phyloP scores from a whole-genome alignment of 2,329 filamentous ascomycete species.

The Ceratocystis variospora region DNA sequence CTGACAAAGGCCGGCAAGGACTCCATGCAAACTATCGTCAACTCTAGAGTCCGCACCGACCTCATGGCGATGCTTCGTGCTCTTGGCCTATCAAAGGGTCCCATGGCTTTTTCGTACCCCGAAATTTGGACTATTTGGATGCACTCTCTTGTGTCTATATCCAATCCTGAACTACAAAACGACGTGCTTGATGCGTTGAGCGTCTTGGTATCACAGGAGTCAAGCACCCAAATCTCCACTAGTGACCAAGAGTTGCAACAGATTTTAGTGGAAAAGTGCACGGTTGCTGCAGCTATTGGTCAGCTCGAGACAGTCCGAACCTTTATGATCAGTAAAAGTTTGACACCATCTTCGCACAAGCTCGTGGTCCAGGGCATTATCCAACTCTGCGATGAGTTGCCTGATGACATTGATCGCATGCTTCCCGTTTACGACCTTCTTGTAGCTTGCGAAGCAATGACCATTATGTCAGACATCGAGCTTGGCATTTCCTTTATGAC shows the following conservation, averaged over 20 bases:
- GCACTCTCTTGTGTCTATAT: constrained; percentile 28
- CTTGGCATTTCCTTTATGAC: not conserved
- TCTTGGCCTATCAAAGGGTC: constrained; percentile 30
- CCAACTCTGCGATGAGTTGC: not conserved
- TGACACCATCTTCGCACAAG: not conserved
- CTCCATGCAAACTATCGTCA: constrained; percentile 31
- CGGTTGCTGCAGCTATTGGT: constrained; percentile 28
- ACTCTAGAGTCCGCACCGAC: constrained; percentile 53
- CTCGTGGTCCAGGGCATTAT: not conserved
- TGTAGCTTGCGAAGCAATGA: not conserved
- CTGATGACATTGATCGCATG: not conserved
- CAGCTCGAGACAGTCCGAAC: constrained; percentile 17
- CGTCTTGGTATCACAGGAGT: constrained; percentile 35
- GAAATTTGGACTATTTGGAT: constrained; percentile 35
- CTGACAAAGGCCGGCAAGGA: constrained; percentile 12
- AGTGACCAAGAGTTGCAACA: constrained; percentile 33
- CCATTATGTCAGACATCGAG: not conserved
- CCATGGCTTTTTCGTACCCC: constrained; percentile 25
- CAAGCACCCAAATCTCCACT: constrained; percentile 30
- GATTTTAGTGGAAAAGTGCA: constrained; percentile 31
- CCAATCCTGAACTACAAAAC: constrained; percentile 6
- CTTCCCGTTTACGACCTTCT: not conserved
- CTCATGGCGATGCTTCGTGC: constrained; percentile 52
- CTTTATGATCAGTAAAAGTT: constrained; percentile 23
- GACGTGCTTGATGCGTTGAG: constrained; percentile 28